Conservation (phyloP, 768 basidiomycete genomes). For the Tulasnella sp. region DNA sequence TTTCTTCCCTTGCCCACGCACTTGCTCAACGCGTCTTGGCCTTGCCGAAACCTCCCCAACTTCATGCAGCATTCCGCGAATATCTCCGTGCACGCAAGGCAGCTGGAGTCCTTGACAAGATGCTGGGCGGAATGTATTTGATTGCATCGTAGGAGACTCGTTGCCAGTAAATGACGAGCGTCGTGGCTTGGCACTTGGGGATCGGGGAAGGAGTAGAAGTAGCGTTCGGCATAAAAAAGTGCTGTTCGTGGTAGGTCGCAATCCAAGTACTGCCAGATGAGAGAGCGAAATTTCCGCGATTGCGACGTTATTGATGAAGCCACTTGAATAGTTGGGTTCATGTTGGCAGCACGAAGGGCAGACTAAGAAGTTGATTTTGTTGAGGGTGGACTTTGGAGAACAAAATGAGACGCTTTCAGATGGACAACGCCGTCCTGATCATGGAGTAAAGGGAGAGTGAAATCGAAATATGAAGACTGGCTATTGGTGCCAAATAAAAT, state of each 20-base stretch:
- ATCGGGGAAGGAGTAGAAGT: constrained; percentile 45
- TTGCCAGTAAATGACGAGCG: constrained; percentile 80
- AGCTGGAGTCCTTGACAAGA: constrained; percentile 63
- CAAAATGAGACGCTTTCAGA: neutral
- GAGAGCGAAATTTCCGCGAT: constrained; percentile 33
- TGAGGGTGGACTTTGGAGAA: neutral
- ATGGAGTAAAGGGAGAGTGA: neutral
- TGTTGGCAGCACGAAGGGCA: neutral
- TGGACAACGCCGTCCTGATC: neutral
- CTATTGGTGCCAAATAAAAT: constrained; percentile 2
- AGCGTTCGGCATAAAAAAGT: constrained; percentile 85
- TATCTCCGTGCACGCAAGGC: constrained; percentile 72
- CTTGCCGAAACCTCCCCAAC: no score
- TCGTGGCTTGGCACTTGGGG: constrained; percentile 70
- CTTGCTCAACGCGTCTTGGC: no score
- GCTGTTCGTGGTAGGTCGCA: constrained; percentile 72
- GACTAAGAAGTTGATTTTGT: neutral
- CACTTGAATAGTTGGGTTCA: neutral
- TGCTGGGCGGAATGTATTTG: constrained; percentile 72
- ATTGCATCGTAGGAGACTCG: constrained; percentile 61
- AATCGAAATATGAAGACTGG: neutral
- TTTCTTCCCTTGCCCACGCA: no score
- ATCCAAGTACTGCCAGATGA: constrained; percentile 83
- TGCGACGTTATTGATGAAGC: constrained; percentile 1
- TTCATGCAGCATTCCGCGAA: no score